Evolutionary conservation across 805 yeast species (phyloP).

Genomic region (Sugiyamaella chiloensis): DNA sequence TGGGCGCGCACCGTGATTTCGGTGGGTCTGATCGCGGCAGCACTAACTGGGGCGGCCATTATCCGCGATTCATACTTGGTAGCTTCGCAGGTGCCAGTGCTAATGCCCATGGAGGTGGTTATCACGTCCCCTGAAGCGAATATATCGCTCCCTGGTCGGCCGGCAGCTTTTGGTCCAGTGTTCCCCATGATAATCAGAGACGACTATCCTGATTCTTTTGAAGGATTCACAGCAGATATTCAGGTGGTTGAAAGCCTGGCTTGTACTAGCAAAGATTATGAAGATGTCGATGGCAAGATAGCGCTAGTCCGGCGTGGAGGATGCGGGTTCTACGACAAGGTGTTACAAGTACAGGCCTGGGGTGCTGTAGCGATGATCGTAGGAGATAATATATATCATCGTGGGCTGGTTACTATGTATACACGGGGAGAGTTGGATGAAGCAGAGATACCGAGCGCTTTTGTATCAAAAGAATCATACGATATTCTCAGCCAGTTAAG

Average conservation of each 20-base stretch:
- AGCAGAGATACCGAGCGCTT: constrained; percentile 49
- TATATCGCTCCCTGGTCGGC: constrained; percentile 34
- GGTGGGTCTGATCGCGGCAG: constrained; percentile 5
- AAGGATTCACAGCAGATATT: constrained; percentile 26
- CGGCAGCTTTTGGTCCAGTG: constrained; percentile 38
- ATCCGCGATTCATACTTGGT: constrained; percentile 1
- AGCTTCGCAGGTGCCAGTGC: constrained; percentile 20
- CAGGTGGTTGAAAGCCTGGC: constrained; percentile 25
- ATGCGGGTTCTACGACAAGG: constrained; percentile 55
- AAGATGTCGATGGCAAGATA: constrained; percentile 30
- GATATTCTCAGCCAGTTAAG: constrained; percentile 23
- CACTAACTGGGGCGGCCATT: constrained; percentile 4
- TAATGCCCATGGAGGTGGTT: constrained; percentile 25
- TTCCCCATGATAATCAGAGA: constrained; percentile 20
- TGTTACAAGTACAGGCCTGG: constrained; percentile 41
- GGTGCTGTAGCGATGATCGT: constrained; percentile 54
- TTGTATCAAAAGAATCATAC: constrained; percentile 47
- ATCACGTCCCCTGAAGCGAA: constrained; percentile 31
- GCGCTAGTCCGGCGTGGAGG: constrained; percentile 47
- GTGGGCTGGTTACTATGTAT: constrained; percentile 54
- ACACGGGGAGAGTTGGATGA: constrained; percentile 44
- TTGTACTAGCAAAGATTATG: constrained; percentile 22
- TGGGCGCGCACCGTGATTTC: constrained; percentile 5
- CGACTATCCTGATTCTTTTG: constrained; percentile 13
- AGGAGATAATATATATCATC: constrained; percentile 49